Percentiles rank a stretch among this genome's conserved stretches.
Conservation (phyloP, 2,329 filamentous ascomycete genomes). For the Aspergillus ibericus region DNA sequence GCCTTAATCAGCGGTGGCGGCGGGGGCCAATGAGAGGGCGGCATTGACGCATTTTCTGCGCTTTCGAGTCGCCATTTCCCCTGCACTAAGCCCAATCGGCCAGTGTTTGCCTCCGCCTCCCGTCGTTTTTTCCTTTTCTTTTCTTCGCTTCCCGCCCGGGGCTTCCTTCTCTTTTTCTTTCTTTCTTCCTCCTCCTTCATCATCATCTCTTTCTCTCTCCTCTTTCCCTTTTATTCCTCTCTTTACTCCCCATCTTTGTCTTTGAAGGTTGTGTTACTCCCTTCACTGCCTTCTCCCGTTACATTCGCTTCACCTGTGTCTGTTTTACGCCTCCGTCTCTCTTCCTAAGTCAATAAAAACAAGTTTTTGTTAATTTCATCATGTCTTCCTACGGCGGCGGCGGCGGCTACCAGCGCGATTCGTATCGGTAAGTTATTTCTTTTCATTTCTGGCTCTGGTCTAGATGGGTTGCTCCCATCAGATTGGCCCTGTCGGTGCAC, state of each 20-base stretch:
- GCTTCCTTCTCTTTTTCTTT: constrained; percentile 21
- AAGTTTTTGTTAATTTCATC: constrained; percentile 32
- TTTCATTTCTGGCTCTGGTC: neutral
- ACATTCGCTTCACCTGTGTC: constrained; percentile 6
- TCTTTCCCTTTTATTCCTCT: constrained; percentile 16
- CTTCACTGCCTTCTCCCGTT: constrained; percentile 23
- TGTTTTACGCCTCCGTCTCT: constrained; percentile 6
- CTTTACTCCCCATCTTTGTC: constrained; percentile 23
- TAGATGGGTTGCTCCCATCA: neutral
- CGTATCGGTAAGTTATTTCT: constrained; percentile 46
- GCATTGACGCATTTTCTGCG: constrained; percentile 9
- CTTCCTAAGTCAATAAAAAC: constrained; percentile 6
- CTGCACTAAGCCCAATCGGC: constrained; percentile 29
- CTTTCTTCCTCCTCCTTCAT: constrained; percentile 17
- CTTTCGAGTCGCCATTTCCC: constrained; percentile 10
- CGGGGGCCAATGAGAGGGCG: neutral
- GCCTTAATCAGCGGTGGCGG: neutral
- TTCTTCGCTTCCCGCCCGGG: constrained; percentile 31
- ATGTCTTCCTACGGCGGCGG: constrained; percentile 73
- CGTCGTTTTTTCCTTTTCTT: constrained; percentile 22
- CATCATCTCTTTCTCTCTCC: constrained; percentile 14
- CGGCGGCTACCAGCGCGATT: constrained; percentile 53
- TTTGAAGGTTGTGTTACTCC: constrained; percentile 17
- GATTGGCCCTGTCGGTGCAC: neutral
- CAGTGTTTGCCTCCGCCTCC: constrained; percentile 27